These are phyloP conservation scores for Phytophthora tentaculata DNA, from an alignment of 352 stramenopile species.

Conservation along the genomic window DNA sequence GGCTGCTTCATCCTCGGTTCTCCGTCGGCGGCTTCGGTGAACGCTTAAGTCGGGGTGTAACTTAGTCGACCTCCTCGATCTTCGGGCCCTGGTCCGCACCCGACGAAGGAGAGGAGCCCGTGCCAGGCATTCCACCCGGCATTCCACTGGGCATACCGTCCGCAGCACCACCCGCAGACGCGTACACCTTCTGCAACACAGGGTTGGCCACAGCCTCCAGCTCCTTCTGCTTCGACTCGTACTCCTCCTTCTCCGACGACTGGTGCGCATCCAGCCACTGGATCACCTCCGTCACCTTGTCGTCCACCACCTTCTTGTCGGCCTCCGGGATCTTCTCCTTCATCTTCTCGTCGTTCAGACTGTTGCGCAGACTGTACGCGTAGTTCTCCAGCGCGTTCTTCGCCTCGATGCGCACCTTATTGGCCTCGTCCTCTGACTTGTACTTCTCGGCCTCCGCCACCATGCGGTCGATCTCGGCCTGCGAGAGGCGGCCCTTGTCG, in stretches of 20 bases:
- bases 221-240: slow-evolving; percentile 91
- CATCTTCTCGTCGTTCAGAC: slow-evolving; percentile 73
- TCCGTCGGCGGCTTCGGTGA: no score
- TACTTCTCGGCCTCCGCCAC: slow-evolving; percentile 66
- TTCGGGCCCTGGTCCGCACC: slow-evolving; percentile 65
- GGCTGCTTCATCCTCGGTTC: no score
- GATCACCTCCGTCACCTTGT: slow-evolving; percentile 96
- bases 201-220: slow-evolving; percentile 86
- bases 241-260: slow-evolving; percentile 81
- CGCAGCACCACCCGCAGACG: slow-evolving; percentile 54
- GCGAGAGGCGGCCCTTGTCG: slow-evolving; percentile 96
- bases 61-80: slow-evolving; percentile 86
- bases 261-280: slow-evolving; percentile 98
- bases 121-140: slow-evolving; percentile 29
- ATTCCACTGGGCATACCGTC: slow-evolving; percentile 12
- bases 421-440: slow-evolving; percentile 96
- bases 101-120: slow-evolving; percentile 24
- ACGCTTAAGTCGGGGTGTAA: no score
- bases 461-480: no score
- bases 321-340: slow-evolving; percentile 18
- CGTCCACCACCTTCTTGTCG: slow-evolving; percentile 80
- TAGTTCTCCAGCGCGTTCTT: slow-evolving; percentile 97
- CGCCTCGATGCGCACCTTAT: slow-evolving; percentile 96
- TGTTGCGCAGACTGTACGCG: slow-evolving; percentile 94
- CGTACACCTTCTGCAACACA: slow-evolving; percentile 87